Conservation (phyloP, 2,329 filamentous ascomycete genomes). For the Penicillium sp. region DNA sequence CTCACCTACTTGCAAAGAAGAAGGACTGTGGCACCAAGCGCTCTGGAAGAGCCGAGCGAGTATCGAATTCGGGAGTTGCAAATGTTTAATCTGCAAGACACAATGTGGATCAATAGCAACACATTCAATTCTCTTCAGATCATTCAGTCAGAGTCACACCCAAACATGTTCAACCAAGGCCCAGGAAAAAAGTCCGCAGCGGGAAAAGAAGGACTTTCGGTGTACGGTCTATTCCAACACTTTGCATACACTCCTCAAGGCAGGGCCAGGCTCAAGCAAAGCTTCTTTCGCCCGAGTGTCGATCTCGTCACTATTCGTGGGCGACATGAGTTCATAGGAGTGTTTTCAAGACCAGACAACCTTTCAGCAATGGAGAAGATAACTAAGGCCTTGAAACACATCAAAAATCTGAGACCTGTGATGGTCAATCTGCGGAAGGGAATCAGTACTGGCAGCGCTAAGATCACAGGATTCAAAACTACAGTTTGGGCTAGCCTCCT, state of each 20-base stretch:
- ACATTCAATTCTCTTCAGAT: slow-evolving; percentile 83
- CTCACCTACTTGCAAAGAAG: slow-evolving; percentile 75
- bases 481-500: slow-evolving; percentile 74
- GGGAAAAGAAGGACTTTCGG: slow-evolving; percentile 77
- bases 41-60: background rate
- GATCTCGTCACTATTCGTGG: slow-evolving; percentile 68
- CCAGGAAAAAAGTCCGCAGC: slow-evolving; percentile 61
- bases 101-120: slow-evolving; percentile 78
- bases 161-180: slow-evolving; percentile 75
- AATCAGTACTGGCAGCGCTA: slow-evolving; percentile 57
- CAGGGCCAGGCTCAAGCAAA: slow-evolving; percentile 69
- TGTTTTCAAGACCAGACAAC: slow-evolving; percentile 71
- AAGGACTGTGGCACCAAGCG: slow-evolving; percentile 61
- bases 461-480: slow-evolving; percentile 59
- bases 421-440: slow-evolving; percentile 76
- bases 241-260: slow-evolving; percentile 79
- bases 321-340: slow-evolving; percentile 68
- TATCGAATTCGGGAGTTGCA: slow-evolving; percentile 66
- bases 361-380: slow-evolving; percentile 56
- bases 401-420: slow-evolving; percentile 73
- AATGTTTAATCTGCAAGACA: slow-evolving; percentile 70
- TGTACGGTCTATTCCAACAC: slow-evolving; percentile 79
- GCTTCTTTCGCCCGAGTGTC: slow-evolving; percentile 77
- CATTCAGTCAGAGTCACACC: slow-evolving; percentile 77
- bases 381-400: slow-evolving; percentile 62